A percentile compares a stretch with the other conserved stretches of the same genome.
phyloP scores from a whole-genome alignment of 345 rosid species.

The Melaleuca quinquenervia region DNA sequence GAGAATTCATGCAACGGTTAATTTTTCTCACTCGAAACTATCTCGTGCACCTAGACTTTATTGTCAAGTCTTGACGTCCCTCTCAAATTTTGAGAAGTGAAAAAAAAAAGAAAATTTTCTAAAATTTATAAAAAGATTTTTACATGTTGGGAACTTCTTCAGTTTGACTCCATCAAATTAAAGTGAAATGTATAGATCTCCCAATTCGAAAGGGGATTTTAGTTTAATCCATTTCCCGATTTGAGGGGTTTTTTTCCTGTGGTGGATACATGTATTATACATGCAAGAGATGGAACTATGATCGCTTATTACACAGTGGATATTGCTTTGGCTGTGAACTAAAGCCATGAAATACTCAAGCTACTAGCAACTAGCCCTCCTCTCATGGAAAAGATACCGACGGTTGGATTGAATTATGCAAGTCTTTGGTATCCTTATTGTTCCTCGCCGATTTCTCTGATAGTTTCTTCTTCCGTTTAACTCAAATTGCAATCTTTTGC shows the following conservation, averaged over 20 bases:
- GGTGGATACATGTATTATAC: background rate
- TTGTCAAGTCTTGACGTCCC: background rate
- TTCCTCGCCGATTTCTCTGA: background rate
- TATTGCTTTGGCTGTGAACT: background rate
- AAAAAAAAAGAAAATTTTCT: background rate
- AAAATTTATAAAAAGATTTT: background rate
- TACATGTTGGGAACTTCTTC: accelerated
- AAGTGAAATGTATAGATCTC: background rate
- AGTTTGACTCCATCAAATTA: background rate
- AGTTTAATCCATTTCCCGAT: background rate
- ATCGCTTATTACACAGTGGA: background rate
- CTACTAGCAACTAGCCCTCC: background rate
- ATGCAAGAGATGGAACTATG: background rate
- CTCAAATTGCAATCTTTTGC: background rate
- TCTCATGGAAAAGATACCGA: accelerated
- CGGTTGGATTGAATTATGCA: accelerated
- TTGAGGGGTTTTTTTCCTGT: background rate
- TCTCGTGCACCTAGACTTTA: background rate
- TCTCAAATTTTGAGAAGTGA: background rate
- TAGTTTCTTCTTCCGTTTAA: background rate
- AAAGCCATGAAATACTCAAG: accelerated
- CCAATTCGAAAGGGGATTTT: background rate
- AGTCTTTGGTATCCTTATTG: background rate
- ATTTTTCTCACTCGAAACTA: background rate
- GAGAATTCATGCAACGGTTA: background rate